Evolutionary conservation across 139 green algal species (phyloP), one percentile per base, ranked within the genome.

Genomic region (Eudorina sp.): DNA sequence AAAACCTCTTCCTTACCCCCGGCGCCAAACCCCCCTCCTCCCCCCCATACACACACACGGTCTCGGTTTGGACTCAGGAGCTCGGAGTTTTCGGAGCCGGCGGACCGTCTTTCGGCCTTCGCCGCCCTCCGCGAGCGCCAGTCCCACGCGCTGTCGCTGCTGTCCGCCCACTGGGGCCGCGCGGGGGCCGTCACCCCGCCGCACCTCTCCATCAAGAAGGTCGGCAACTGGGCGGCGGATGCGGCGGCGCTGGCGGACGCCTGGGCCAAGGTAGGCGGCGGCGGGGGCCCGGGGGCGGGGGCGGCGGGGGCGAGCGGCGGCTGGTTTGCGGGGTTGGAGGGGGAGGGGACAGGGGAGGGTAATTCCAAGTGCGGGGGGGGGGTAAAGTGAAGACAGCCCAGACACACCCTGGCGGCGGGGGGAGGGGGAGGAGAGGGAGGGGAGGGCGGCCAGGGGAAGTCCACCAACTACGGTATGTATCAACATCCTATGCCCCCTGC

Each of bases 61-160:
- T 16, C 16, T 13, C 13, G 51, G 51, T 25, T 13, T 58, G 51
- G 55, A 66, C 5, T 14, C 78, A 92, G 88, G 89, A 92, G 88
- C 62, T 29, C 78, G 23, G 90, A 94, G 60, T 91, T 93, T 48
- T 29, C 81, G 23, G 94, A 96, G 85, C 92, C 94, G 2, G 31
- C 90, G 29, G 79, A 80, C 13, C 86, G 94, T 2, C 87, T 95
- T 82, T 60, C 64, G 1, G 55, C 93, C 27, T 94, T 90, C 36
- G 75, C 40, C 18, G 18, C 55, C 19, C 69, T 96, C 21, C 80
- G 90, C 21, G 79, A 83, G 18, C 69, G 85, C 3, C 92, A 96
- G 90, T 23, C 80, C 4, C 79, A 53, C 27, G 88, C 82, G 29
- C 77, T 91, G 29, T 4, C 41, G 48, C 77, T 72, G 29, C 72